Conservation (phyloP, 805 yeast genomes). For the Myxozyma sirexii region DNA sequence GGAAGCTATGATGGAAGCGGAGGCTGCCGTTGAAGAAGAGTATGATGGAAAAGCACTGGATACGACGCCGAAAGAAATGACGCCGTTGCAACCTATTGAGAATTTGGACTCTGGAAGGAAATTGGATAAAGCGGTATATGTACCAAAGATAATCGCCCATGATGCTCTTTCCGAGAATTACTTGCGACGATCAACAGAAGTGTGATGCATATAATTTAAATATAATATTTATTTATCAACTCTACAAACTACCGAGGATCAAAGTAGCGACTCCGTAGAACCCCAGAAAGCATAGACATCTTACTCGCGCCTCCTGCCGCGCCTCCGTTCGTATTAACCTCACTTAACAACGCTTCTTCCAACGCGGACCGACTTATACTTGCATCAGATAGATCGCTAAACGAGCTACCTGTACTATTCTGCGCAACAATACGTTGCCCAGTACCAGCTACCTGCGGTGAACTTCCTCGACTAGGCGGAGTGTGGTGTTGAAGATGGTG, state of each 20-base stretch:
- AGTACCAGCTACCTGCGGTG: background rate
- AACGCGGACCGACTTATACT: constrained; percentile 43
- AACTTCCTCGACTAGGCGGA: constrained; percentile 4
- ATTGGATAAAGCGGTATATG: background rate
- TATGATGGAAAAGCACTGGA: background rate
- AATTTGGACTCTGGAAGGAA: background rate
- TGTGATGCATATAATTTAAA: background rate
- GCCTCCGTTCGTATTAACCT: constrained; percentile 8
- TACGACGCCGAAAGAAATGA: background rate
- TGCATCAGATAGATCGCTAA: constrained; percentile 35
- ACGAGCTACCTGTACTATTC: constrained; percentile 28
- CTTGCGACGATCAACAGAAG: background rate
- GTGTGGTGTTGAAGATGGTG: background rate
- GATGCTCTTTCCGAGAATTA: background rate
- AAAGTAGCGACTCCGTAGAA: constrained; percentile 20
- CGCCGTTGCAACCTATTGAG: background rate
- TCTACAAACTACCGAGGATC: constrained; percentile 11
- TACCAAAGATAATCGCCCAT: background rate
- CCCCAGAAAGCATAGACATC: constrained; percentile 23
- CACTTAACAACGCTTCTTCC: constrained; percentile 42
- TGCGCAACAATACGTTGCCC: constrained; percentile 1
- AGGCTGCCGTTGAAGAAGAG: background rate
- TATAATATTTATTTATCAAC: too few relatives aligned
- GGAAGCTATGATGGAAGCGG: background rate
- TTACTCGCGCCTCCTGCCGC: constrained; percentile 17